phyloP scores from a whole-genome alignment of 306 rosid genomes.

The Crotalaria pallida region DNA sequence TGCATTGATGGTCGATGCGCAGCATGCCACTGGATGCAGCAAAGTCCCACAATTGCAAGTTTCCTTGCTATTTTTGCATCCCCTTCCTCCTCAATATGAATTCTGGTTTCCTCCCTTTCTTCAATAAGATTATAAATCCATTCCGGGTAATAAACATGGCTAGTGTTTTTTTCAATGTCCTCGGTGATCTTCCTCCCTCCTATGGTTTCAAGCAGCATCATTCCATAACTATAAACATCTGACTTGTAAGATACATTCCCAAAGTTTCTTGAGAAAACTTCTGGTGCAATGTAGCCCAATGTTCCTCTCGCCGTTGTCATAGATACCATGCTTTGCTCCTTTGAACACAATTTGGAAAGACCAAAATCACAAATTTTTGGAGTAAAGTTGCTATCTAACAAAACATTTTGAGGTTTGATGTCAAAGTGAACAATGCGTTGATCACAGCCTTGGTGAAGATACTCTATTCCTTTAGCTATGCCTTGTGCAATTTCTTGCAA shows the following conservation, averaged over 20 bases:
- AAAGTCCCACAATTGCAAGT: constrained; percentile 17
- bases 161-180: background rate
- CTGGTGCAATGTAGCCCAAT: constrained; percentile 39
- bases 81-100: constrained; percentile 9
- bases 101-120: background rate
- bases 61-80: constrained; percentile 10
- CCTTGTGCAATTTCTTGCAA: constrained; percentile 26
- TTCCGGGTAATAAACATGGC: constrained; percentile 4
- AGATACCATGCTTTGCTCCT: constrained; percentile 29
- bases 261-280: constrained; percentile 35
- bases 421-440: constrained; percentile 39
- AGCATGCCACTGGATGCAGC: constrained; percentile 27
- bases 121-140: constrained; percentile 19
- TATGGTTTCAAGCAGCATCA: constrained; percentile 33
- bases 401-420: constrained; percentile 36
- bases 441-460: constrained; percentile 39
- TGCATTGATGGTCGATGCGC: constrained; percentile 28
- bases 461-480: constrained; percentile 37
- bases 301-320: constrained; percentile 39
- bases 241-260: constrained; percentile 25
- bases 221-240: constrained; percentile 32
- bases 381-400: constrained; percentile 23
- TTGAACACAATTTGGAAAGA: constrained; percentile 32
- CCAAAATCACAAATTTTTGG: constrained; percentile 40
- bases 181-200: constrained; percentile 19